Evolutionary conservation across 2,329 filamentous ascomycete species (phyloP).

Genomic region (Pestalotiopsis sp.): DNA sequence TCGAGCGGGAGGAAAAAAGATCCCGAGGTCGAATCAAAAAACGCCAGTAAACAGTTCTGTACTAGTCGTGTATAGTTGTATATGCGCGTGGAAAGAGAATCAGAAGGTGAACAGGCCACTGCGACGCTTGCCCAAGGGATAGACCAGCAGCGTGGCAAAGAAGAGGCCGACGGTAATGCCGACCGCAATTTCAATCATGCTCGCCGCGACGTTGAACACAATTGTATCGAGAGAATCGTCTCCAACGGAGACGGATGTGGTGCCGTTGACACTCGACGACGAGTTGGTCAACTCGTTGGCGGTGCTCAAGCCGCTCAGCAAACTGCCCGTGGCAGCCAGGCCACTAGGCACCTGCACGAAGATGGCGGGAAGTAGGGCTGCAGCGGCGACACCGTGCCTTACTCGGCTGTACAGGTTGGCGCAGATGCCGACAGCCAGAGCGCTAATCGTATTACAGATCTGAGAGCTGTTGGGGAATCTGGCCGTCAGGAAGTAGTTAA

Average conservation of each 20-base stretch:
- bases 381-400: slow-evolving; percentile 52
- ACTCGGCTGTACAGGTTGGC: slow-evolving; percentile 76
- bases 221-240: slow-evolving; percentile 3
- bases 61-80: not conserved
- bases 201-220: slow-evolving; percentile 55
- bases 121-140: slow-evolving; percentile 59
- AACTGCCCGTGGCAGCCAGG: slow-evolving; percentile 47
- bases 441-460: slow-evolving; percentile 76
- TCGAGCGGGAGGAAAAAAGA: not conserved
- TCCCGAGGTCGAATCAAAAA: not conserved
- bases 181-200: slow-evolving; percentile 64
- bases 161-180: slow-evolving; percentile 65
- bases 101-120: slow-evolving; percentile 49
- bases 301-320: slow-evolving; percentile 46
- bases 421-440: slow-evolving; percentile 74
- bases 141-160: slow-evolving; percentile 57
- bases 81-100: not conserved
- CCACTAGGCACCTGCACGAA: slow-evolving; percentile 53
- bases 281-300: slow-evolving; percentile 48
- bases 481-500: slow-evolving; percentile 72
- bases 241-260: not conserved
- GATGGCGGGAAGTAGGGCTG: slow-evolving; percentile 50
- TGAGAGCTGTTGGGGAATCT: slow-evolving; percentile 72
- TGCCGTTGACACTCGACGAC: slow-evolving; percentile 15
- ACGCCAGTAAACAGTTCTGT: slow-evolving; percentile 4